These are phyloP conservation scores for Escallonia rubra DNA, from an alignment of 129 eudicot genomes.

Conservation along the genomic window DNA sequence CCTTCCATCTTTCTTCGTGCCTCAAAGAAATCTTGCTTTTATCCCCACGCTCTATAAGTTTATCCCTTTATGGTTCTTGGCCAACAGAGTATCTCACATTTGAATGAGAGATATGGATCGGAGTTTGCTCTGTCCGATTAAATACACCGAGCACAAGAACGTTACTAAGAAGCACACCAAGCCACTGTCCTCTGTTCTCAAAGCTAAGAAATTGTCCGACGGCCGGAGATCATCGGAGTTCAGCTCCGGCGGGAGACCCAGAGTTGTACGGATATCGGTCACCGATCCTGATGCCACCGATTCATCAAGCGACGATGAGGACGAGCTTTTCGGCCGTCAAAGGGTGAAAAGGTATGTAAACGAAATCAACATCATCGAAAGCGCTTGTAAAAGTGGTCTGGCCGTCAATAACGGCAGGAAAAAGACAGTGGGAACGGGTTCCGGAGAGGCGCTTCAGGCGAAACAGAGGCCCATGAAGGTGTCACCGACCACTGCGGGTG, in stretches of 20 bases:
- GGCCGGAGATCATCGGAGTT: background rate
- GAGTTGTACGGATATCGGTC: conserved; percentile 57
- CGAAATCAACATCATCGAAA: conserved; percentile 36
- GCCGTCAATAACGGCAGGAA: conserved; percentile 11
- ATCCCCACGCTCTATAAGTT: background rate
- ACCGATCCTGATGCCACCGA: conserved; percentile 92
- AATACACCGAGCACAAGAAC: conserved; percentile 74
- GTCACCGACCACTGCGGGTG: conserved; percentile 19
- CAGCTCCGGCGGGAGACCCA: conserved; percentile 13
- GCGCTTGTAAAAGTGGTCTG: background rate
- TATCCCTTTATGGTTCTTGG: conserved; percentile 2
- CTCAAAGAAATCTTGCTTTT: conserved; percentile 13
- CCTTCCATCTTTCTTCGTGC: background rate
- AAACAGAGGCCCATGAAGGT: conserved; percentile 28
- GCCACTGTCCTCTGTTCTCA: conserved; percentile 4
- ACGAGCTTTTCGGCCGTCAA: conserved; percentile 57
- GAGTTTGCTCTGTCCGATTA: conserved; percentile 58
- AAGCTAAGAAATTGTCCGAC: conserved; percentile 9
- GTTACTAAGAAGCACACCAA: conserved; percentile 40
- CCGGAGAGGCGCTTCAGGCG: conserved; percentile 15
- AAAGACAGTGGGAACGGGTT: conserved; percentile 6
- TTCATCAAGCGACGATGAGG: conserved; percentile 46
- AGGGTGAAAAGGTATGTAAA: conserved; percentile 52
- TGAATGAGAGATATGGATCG: conserved; percentile 40
- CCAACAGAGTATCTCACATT: background rate